Evolutionary conservation across 1,284 basidiomycete genomes (phyloP).

Genomic region (Omphalotus olearius): DNA sequence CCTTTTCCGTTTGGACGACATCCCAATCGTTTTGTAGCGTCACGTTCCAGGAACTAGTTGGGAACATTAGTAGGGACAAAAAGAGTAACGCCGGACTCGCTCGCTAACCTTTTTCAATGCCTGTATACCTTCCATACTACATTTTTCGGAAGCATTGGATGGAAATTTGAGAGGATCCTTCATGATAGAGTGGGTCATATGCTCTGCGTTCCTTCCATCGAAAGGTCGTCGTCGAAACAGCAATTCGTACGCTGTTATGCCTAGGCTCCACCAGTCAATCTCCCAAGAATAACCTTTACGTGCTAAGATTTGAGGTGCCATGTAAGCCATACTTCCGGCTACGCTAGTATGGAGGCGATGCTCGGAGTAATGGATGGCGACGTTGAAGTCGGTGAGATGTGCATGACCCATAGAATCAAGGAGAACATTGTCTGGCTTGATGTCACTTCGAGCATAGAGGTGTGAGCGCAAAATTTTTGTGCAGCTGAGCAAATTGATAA

Average conservation of each 20-base stretch:
- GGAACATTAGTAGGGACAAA: conserved; percentile 19
- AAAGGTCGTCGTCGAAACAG: conserved; percentile 88
- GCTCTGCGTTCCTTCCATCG: conserved; percentile 81
- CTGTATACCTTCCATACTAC: conserved; percentile 37
- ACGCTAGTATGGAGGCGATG: conserved; percentile 84
- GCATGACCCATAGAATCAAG: conserved; percentile 91
- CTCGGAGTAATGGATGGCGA: conserved; percentile 95
- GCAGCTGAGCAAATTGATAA: conserved; percentile 7
- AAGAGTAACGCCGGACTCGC: conserved; percentile 1
- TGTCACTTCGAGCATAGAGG: conserved; percentile 55
- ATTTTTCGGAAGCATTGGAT: conserved; percentile 42
- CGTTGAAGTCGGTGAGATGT: conserved; percentile 97
- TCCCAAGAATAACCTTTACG: conserved; percentile 82
- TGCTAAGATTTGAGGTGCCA: conserved; percentile 91
- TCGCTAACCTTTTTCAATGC: conserved; percentile 47
- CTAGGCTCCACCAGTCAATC: conserved; percentile 95
- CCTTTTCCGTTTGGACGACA: conserved; percentile 68
- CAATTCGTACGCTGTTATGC: conserved; percentile 86
- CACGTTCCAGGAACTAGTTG: conserved; percentile 78
- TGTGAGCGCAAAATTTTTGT: conserved; percentile 25
- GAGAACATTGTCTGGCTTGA: conserved; percentile 97
- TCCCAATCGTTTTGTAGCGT: conserved; percentile 77
- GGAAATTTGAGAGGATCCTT: conserved; percentile 66
- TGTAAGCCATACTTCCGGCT: conserved; percentile 97
- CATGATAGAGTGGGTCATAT: conserved; percentile 79